Evolutionary conservation across 805 yeast species (phyloP), one percentile per base, ranked within the genome.

Genomic region (Cyberlindnera bimundalis): DNA sequence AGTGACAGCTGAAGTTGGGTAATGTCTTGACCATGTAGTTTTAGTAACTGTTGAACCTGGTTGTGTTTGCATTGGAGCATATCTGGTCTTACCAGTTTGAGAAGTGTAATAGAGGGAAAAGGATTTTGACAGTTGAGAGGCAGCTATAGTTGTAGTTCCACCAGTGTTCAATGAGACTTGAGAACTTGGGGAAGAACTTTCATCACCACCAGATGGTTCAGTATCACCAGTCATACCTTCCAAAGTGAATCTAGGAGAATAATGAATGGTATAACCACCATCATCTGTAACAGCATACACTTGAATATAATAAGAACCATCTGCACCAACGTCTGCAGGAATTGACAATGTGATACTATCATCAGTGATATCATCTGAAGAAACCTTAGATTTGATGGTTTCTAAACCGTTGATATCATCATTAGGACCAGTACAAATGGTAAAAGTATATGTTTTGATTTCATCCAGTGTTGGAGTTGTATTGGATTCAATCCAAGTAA

Each of bases 51-150:
- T 68, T 2, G 85, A 58, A 4, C 83, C 85, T 9, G 99, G 97
- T 62, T 88, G 96, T 44, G 70, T 61, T 65, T 90, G 97, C 96
- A 89, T 87, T 37, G 97, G 96, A 1, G 97, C 97, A 62, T 67
- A 86, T 56, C 90, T 75, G 7, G 84, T 78, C 20, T 50, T 61
- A 21, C 96, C 96, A 1, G 91, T 81, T 68, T 91, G 98, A 51
- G 56, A 51, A 3, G 88, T 76, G 64, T 90, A 91, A 2, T 91
- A 73, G 10, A 89, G 64, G 3, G 78, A 51, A 57, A 81, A 82
- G 3, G 87, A 79, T 12, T 60, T 64, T 1, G 79, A 65, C n/a
- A 66, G 66, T 2, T 62, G 64, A 8, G 74, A 68, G 6, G 68
- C 61, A 5, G 63, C 61, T 7, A 48, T 9, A 4, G 51, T 40